Evolutionary conservation across 2,329 filamentous ascomycete genomes (phyloP), one percentile per base, ranked within the genome.

Genomic region (Zymoseptoria tritici): DNA sequence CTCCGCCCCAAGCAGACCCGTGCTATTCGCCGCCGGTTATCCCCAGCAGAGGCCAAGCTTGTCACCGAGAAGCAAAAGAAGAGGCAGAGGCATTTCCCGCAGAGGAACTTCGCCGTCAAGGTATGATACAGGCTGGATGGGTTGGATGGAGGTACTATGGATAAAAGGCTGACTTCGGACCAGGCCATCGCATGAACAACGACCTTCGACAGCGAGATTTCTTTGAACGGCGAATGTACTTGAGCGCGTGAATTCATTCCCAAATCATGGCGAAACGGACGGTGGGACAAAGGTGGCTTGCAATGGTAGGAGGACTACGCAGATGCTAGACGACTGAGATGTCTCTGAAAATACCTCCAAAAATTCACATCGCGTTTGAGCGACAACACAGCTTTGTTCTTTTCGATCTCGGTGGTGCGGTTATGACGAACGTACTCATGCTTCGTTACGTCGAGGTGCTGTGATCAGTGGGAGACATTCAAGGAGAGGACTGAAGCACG

Each of bases 81-180:
- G 91, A 90, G 88, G 83, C 80, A 84, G 79, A 87, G 84, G 72
- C 93, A 99, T 84, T 99, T 99, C 86, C 94, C 94, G 71, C 91
- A 95, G 85, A 88, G 94, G 82, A 97, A 96, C 84, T 99, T 88
- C 81, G 94, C 94, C 80, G 90, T 99, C 80, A 99, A 97, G 93
- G 94, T 92, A 75, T 73, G 77, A 62, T 52, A 13, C 1, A 24
- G 9, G 13, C 19, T 22, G 31, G 46, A 31, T 52, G 11, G 56
- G 22, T 36, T 22, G 24, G 11, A 5, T 19, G 16, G 16, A 9
- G 7, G 42, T 22, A 16, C 19, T 3, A 22, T 20, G 58, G 20
- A 50, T n/a, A 19, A 3, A 16, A 7, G 58, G 36, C 60, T 64
- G 57, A 64, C 56, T 54, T 29, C 6, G 26, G 50, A 20, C 53